Evolutionary conservation across 805 yeast species (phyloP), one percentile per base, ranked within the genome.

Genomic region (Lachancea mirantina): DNA sequence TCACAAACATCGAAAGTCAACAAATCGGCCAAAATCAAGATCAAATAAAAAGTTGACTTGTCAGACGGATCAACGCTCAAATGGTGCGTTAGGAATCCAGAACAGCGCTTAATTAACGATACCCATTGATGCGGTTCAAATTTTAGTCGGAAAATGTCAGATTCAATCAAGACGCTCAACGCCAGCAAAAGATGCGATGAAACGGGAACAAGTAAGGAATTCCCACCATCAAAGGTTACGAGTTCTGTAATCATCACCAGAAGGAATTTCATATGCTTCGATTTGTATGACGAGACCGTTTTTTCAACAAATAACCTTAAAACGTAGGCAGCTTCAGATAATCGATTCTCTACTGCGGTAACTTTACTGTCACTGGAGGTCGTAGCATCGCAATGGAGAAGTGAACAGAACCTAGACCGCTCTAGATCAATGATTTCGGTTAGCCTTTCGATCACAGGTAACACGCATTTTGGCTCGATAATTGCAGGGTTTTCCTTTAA

Each of bases 351-450:
- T 19, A 30, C 42, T 24, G 67, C 43, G 2, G 68, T 38, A 5
- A 55, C 11, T 42, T 47, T 13, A 59, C 42, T 6, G 62, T 45
- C 32, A 68, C 45, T 7, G 39, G 35, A 18, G 3, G 35, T 38
- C 14, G 28, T 24, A 9, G 16, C 20, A 4, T 17, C 27, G 4
- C 24, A 30, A 8, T 36, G 13, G 18, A 45, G 28, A 11, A n/a
- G 13, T 21, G 14, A 19, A 22, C 28, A 32, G 26, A 47, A 49
- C 24, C 38, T 46, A 13, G 49, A 42, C n/a, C 57, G 47, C 36
- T 74, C 79, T 10, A 43, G 43, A 19, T 57, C 64, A 5, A 59
- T 30, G 23, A 48, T 35, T 15, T 51, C 55, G 34, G 64, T 40
- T 10, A 58, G 32, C 4, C 48, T 39, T 31, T 63, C 52, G 23